Conservation (phyloP, 208 protist genomes). For the Strigomonas oncopelti region DNA sequence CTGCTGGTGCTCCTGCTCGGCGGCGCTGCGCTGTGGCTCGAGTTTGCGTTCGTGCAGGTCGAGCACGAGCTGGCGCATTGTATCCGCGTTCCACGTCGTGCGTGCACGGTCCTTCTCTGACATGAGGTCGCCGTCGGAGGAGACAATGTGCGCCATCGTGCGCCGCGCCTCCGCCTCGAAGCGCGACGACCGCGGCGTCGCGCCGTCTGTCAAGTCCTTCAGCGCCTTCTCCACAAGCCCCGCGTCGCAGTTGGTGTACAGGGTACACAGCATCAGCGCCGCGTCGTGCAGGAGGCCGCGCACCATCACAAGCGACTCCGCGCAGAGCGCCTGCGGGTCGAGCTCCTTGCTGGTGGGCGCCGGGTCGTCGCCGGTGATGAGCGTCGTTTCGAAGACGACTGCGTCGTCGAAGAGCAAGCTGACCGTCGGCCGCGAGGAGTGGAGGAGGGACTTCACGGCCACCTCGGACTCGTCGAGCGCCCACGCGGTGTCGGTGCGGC, state of each 20-base stretch:
- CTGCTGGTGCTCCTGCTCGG: neutral
- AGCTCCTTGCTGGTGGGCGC: constrained; percentile 29
- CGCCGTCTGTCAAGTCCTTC: constrained; percentile 29
- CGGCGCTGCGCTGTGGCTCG: constrained; percentile 1
- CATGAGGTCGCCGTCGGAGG: constrained; percentile 49
- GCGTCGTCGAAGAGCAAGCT: constrained; percentile 70
- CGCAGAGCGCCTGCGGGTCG: constrained; percentile 15
- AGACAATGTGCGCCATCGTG: constrained; percentile 78
- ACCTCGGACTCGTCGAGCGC: constrained; percentile 69
- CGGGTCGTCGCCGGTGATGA: constrained; percentile 48
- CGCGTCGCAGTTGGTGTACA: constrained; percentile 66
- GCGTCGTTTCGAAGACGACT: constrained; percentile 57
- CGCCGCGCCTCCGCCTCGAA: constrained; percentile 71
- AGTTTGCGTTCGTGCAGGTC: constrained; percentile 67
- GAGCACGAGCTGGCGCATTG: constrained; percentile 77
- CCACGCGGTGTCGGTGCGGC: constrained; percentile 38
- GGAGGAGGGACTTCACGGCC: constrained; percentile 71
- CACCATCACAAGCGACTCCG: constrained; percentile 37
- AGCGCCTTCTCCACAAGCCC: constrained; percentile 58
- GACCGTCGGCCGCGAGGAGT: constrained; percentile 70
- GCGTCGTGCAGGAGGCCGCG: constrained; percentile 79
- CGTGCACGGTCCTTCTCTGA: constrained; percentile 77
- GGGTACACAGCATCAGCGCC: constrained; percentile 64
- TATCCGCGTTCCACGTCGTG: constrained; percentile 71
- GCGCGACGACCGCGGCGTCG: constrained; percentile 59